phyloP scores from a whole-genome alignment of 345 rosid genomes.

The Conringia planisiliqua region DNA sequence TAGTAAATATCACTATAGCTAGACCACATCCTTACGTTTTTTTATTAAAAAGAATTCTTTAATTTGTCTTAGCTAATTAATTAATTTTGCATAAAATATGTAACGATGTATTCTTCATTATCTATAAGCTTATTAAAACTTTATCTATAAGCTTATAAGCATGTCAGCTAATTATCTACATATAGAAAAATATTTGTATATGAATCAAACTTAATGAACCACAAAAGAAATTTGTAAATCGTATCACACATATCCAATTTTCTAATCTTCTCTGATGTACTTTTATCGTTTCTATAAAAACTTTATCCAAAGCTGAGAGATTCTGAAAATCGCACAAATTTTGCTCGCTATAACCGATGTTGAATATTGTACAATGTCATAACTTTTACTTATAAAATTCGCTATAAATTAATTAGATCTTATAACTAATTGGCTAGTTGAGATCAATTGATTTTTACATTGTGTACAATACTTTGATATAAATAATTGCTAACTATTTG shows the following conservation, averaged over 20 bases:
- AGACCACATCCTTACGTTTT: too few species aligned
- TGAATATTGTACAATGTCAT: background rate
- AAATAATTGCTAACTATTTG: background rate
- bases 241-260: background rate
- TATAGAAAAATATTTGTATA: background rate
- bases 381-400: background rate
- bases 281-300: background rate
- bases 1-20: too few species aligned
- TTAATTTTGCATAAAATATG: too few species aligned
- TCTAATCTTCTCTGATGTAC: background rate
- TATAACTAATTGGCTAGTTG: too few species aligned
- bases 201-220: background rate
- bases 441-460: too few species aligned
- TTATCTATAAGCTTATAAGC: too few species aligned
- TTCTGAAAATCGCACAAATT: background rate
- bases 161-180: too few species aligned
- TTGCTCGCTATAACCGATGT: background rate
- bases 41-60: too few species aligned
- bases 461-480: background rate
- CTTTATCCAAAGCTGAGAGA: background rate
- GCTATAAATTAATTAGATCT: too few species aligned
- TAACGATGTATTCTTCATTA: too few species aligned
- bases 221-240: background rate
- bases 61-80: too few species aligned
- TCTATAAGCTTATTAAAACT: too few species aligned